phyloP scores from a whole-genome alignment of 1,284 basidiomycete species.

The Trametes sp. region DNA sequence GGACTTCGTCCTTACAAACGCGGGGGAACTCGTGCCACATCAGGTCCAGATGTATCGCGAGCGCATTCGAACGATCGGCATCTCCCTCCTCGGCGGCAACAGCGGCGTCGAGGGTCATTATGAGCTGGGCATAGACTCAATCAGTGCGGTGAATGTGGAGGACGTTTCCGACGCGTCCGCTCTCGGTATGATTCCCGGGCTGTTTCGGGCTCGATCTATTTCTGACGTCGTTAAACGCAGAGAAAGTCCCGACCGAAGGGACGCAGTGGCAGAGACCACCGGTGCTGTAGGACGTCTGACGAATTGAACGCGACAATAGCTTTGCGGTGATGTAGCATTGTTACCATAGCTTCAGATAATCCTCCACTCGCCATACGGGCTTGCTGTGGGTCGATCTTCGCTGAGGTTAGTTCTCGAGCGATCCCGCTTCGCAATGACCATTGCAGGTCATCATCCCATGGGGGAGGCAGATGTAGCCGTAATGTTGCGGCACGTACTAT shows the following conservation, averaged over 20 bases:
- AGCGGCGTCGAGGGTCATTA: conserved; percentile 74
- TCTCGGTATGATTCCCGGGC: conserved; percentile 43
- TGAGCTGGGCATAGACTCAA: conserved; percentile 78
- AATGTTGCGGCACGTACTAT: too few species aligned
- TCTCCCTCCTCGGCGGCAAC: conserved; percentile 84
- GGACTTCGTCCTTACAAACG: conserved; percentile 85
- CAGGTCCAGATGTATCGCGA: conserved; percentile 81
- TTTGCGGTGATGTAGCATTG: not conserved
- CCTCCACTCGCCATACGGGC: not conserved
- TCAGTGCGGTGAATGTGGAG: conserved; percentile 66
- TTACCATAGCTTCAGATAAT: not conserved
- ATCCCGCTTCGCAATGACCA: not conserved
- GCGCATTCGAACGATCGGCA: conserved; percentile 81
- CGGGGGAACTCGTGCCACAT: conserved; percentile 74
- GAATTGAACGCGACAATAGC: not conserved
- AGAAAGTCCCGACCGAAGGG: conserved; percentile 41
- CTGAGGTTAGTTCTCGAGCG: not conserved
- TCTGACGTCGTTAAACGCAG: conserved; percentile 24
- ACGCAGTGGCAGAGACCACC: conserved; percentile 40
- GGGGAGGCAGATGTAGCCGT: too few species aligned
- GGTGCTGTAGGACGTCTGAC: conserved; percentile 23
- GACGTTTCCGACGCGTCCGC: conserved; percentile 49
- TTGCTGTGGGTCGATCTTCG: not conserved
- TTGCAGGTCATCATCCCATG: too few species aligned
- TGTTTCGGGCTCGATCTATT: not conserved